Percentiles rank a stretch among this genome's conserved stretches.
These are phyloP conservation scores for Gaultheria prostrata DNA, from an alignment of 148 eudicot species.

Conservation along the genomic window DNA sequence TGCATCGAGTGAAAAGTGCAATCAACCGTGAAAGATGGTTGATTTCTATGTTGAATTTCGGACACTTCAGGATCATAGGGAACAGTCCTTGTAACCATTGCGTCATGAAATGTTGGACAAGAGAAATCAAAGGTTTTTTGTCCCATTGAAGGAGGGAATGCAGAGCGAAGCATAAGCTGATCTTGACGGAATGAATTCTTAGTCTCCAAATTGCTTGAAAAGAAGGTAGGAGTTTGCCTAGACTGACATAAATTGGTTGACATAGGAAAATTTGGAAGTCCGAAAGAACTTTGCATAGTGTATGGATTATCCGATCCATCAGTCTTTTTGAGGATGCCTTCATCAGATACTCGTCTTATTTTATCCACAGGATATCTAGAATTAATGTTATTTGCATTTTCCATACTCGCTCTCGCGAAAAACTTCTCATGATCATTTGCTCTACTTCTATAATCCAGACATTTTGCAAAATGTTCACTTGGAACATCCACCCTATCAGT, in stretches of 20 bases:
- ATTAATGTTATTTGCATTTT: slow-evolving; percentile 5
- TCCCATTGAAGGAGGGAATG: slow-evolving; percentile 12
- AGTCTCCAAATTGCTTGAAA: slow-evolving; percentile 11
- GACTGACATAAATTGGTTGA: slow-evolving; percentile 15
- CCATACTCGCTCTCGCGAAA: slow-evolving; percentile 14
- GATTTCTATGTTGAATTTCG: background rate
- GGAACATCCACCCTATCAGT: slow-evolving; percentile 11
- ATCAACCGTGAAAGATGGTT: slow-evolving; percentile 3
- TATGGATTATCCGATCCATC: background rate
- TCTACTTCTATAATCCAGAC: slow-evolving; percentile 3
- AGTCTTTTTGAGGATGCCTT: background rate
- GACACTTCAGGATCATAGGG: slow-evolving; percentile 27
- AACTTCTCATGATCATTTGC: slow-evolving; percentile 8
- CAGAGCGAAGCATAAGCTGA: slow-evolving; percentile 1
- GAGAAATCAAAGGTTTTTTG: slow-evolving; percentile 10
- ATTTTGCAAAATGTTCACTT: slow-evolving; percentile 6
- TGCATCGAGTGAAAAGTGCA: background rate
- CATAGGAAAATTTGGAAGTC: background rate
- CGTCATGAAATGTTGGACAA: slow-evolving; percentile 19
- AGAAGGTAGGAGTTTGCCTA: background rate
- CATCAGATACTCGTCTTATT: background rate
- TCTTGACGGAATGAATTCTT: slow-evolving; percentile 14
- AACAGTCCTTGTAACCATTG: slow-evolving; percentile 26
- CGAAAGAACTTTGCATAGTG: slow-evolving; percentile 3
- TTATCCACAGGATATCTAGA: background rate